phyloP scores from a whole-genome alignment of 768 basidiomycete genomes.

The Lactarius psammicola region DNA sequence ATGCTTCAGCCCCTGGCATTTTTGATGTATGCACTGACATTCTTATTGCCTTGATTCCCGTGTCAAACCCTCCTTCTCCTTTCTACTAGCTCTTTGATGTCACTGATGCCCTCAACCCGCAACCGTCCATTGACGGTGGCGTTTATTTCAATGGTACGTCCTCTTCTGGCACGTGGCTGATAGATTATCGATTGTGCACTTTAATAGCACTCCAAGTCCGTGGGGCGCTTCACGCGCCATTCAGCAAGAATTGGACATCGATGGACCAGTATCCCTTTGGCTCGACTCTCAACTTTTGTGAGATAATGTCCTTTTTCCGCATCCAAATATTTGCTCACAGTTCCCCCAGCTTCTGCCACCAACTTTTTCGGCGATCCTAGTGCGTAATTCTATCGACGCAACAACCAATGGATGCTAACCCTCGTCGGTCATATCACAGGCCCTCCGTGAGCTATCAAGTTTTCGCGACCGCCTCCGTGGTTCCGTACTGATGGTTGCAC shows the following conservation, averaged over 20 bases:
- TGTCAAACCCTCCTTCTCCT: not conserved
- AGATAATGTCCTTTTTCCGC: not conserved
- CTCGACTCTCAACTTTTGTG: constrained; percentile 22
- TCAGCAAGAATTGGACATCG: constrained; percentile 48
- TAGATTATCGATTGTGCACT: not conserved
- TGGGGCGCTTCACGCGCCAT: constrained; percentile 66
- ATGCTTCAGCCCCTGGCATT: constrained; percentile 9
- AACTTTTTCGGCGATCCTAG: constrained; percentile 27
- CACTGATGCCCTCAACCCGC: constrained; percentile 44
- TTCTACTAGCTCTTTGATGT: constrained; percentile 34
- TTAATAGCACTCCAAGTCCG: constrained; percentile 51
- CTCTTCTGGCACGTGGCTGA: not conserved
- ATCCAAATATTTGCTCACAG: not conserved
- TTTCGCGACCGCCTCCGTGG: not conserved
- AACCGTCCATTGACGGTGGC: constrained; percentile 47
- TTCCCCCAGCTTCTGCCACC: constrained; percentile 6
- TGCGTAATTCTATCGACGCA: not conserved
- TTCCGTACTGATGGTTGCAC: not conserved
- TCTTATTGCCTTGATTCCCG: not conserved
- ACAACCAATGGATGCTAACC: not conserved
- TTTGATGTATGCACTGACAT: constrained; percentile 19
- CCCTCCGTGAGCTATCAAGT: constrained; percentile 9
- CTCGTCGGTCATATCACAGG: not conserved
- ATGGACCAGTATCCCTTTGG: constrained; percentile 18
- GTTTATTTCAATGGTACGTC: constrained; percentile 62